Evolutionary conservation across 1,284 basidiomycete species (phyloP).

Genomic region (Pseudozyma sp.): DNA sequence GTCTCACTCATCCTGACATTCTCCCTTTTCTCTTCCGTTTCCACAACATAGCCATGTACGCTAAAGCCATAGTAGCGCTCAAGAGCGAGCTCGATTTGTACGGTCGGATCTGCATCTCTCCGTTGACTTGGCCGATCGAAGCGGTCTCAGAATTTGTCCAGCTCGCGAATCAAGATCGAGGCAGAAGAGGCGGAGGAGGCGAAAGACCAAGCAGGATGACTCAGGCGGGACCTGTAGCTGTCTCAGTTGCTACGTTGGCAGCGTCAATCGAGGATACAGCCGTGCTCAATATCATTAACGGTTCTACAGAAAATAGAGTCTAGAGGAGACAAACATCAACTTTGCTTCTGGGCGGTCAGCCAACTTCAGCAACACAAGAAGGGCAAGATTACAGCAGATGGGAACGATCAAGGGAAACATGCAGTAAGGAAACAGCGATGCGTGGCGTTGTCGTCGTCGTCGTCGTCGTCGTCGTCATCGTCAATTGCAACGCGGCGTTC

Average conservation of each 20-base stretch:
- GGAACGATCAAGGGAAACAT: no score
- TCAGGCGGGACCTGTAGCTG: conserved; percentile 4
- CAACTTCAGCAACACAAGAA: no score
- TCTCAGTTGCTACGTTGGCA: conserved; percentile 24
- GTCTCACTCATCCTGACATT: neutral
- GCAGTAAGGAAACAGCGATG: no score
- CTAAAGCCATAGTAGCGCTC: conserved; percentile 27
- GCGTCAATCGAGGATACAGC: conserved; percentile 15
- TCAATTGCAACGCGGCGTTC: no score
- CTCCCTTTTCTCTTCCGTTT: neutral
- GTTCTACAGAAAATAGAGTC: neutral
- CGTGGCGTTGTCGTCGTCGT: no score
- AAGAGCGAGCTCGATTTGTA: conserved; percentile 20
- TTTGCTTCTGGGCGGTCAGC: no score
- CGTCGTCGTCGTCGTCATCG: no score
- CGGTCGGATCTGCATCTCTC: conserved; percentile 35
- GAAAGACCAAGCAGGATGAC: neutral
- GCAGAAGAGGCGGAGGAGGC: neutral
- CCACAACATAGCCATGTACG: conserved; percentile 8
- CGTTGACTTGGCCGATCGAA: conserved; percentile 37
- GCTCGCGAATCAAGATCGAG: neutral
- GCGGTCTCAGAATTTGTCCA: conserved; percentile 24
- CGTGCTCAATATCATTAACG: conserved; percentile 8
- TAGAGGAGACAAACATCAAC: neutral
- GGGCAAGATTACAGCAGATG: no score